Percentiles rank a stretch among this genome's conserved stretches.
phyloP scores from a whole-genome alignment of 495 filamentous ascomycete genomes.

The Neurospora terricola region DNA sequence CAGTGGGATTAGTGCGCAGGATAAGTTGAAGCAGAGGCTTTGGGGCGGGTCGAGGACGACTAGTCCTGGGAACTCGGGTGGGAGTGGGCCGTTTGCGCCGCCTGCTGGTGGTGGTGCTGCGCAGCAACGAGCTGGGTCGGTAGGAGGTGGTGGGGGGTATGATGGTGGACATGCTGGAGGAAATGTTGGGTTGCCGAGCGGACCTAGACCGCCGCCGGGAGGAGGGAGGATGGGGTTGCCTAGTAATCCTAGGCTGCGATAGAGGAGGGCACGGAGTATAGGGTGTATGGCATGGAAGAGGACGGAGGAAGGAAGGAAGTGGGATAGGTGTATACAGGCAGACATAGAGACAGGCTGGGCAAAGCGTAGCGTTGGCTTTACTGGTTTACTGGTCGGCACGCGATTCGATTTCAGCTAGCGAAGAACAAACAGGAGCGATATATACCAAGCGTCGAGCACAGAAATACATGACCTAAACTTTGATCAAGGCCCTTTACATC shows the following conservation, averaged over 20 bases:
- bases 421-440: neutral
- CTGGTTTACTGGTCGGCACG: neutral
- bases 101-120: slow-evolving; percentile 14
- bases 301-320: neutral
- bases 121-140: neutral
- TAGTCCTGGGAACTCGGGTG: slow-evolving; percentile 18
- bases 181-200: neutral
- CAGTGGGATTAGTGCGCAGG: slow-evolving; percentile 28
- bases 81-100: slow-evolving; percentile 26
- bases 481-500: too few relatives aligned
- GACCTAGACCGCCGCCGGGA: neutral
- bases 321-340: neutral
- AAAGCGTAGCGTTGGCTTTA: neutral
- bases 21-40: slow-evolving; percentile 41
- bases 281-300: too few relatives aligned
- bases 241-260: neutral
- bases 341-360: neutral
- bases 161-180: neutral
- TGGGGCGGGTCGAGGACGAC: slow-evolving; percentile 36
- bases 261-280: neutral
- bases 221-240: neutral
- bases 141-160: neutral
- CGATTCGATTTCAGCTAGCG: neutral
- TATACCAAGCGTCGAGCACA: neutral
- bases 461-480: too few relatives aligned